phyloP scores from a whole-genome alignment of 306 rosid genomes.

The Cucurbita ficifolia region DNA sequence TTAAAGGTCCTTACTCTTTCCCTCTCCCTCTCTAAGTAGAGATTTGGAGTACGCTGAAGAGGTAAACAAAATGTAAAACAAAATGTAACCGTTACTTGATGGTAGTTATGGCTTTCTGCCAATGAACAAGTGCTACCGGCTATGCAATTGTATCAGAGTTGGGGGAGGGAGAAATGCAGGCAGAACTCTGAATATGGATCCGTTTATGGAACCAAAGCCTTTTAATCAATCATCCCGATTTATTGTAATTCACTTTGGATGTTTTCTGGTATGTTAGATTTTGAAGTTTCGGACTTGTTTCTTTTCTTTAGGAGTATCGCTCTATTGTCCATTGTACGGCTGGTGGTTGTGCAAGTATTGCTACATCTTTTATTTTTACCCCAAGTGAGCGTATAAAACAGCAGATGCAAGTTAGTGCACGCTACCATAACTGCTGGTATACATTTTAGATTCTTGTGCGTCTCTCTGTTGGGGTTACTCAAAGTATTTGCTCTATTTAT shows the following conservation, averaged over 20 bases:
- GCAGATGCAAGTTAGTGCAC: constrained; percentile 92
- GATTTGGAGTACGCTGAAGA: neutral
- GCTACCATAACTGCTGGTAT: constrained; percentile 86
- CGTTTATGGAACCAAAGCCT: neutral
- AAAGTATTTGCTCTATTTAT: neutral
- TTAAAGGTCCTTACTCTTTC: neutral
- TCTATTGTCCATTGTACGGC: constrained; percentile 71
- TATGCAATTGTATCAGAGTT: neutral
- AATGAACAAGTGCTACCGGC: neutral
- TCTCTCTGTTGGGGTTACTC: constrained; percentile 9
- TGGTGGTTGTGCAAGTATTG: constrained; percentile 91
- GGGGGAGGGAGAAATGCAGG: constrained; percentile 3
- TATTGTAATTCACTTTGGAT: neutral
- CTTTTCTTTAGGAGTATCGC: constrained; percentile 54
- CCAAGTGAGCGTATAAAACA: constrained; percentile 95
- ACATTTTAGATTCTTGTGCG: constrained; percentile 13
- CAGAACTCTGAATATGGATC: neutral
- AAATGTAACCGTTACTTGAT: neutral
- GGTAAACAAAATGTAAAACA: neutral
- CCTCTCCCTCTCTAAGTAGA: constrained; percentile 1
- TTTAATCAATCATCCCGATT: neutral
- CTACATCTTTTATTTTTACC: constrained; percentile 90
- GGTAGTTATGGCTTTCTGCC: neutral
- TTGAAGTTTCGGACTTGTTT: constrained; percentile 16
- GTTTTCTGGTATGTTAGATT: constrained; percentile 8